Evolutionary conservation across 1,284 basidiomycete species (phyloP), one percentile per base, ranked within the genome.

Genomic region (Polyporus tsugae): DNA sequence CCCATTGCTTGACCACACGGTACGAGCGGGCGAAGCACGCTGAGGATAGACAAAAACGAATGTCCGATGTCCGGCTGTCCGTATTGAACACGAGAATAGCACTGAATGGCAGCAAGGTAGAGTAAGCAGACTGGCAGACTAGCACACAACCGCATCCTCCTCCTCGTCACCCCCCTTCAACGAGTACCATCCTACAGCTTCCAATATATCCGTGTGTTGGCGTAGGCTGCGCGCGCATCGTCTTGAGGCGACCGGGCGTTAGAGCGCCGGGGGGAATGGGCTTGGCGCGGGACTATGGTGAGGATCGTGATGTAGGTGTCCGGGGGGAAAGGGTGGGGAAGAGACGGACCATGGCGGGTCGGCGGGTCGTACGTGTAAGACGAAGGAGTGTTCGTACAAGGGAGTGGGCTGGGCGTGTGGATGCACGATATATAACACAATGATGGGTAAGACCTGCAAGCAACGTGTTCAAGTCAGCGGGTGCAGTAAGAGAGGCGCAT

Each of bases 351-450:
- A 53, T 29, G 62, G 67, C 60, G 52, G 61, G 69, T 63, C 52
- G 55, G 63, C 41, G 42, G 63, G 52, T 29, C 2, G 17, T 70
- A 67, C 69, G 69, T 70, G 71, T 72, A 72, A 70, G 71, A 72
- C 71, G 69, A 72, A 72, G 42, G 71, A 70, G 22, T 65, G 71
- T 72, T 63, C 63, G 49, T 59, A 55, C 33, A 61, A 72, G 68
- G 46, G 69, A 69, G 63, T 63, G 71, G 63, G 64, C 29, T 33
- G 68, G 71, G 67, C 61, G 69, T 52, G 68, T 65, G 35, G 52
- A 52, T 41, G 63, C 39, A 64, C 64, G 66, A 46, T 70, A 70
- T 58, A 61, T 64, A 65, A 63, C 65, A 70, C 66, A 70, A 58
- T 55, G 63, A 13, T 55, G 29, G 53, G 58, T 55, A 61, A 46